Base-by-base conservation (phyloP, 768 basidiomycete genomes). In the Lentinula aciculospora region DNA sequence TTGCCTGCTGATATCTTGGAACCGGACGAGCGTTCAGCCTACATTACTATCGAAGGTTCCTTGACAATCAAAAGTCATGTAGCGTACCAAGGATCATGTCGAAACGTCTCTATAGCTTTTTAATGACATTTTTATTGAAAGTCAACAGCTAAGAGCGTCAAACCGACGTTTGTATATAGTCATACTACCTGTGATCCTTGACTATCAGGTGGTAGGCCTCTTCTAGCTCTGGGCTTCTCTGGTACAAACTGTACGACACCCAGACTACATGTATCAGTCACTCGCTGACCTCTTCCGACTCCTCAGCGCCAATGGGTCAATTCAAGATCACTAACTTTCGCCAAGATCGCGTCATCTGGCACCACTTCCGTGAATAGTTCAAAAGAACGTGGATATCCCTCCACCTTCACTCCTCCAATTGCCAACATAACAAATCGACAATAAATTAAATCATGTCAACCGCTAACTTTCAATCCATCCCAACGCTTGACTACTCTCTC, bases 391-490 rank as follows among this genome's bases (percentile, higher is more conserved):
- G 17, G 15, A 39, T 10, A 23, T 50, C 32, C 29, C 28, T 50
- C n/a, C 10, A 19, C n/a, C 25, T n/a, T n/a, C n/a, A n/a, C 29
- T 27, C 29, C 47, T 19, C 47, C 25, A 7, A 45, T 17, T 45
- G 19, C 46, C 4, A 47, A 12, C 46, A 23, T 17, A 7, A 45
- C 25, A 19, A 17, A 45, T 1, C 32, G 32, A 32, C n/a, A n/a
- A n/a, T n/a, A n/a, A n/a, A n/a, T n/a, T 32, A 45, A 48, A 31
- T 21, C 23, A 54, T 42, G 37, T 21, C 53, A 6, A 39, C 19
- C 15, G 53, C 53, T 25, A 54, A 58, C 21, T 58, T 47, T 28
- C 23, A 39, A 8, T 17, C 50, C 9, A 61, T 61, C 4, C 60
- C 53, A 1, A 48, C 58, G 2, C 29, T 61, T 0, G 60, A 59